Evolutionary conservation across 805 yeast species (phyloP), one percentile per base, ranked within the genome.

Genomic region (Saccharomycopsis fodiens): DNA sequence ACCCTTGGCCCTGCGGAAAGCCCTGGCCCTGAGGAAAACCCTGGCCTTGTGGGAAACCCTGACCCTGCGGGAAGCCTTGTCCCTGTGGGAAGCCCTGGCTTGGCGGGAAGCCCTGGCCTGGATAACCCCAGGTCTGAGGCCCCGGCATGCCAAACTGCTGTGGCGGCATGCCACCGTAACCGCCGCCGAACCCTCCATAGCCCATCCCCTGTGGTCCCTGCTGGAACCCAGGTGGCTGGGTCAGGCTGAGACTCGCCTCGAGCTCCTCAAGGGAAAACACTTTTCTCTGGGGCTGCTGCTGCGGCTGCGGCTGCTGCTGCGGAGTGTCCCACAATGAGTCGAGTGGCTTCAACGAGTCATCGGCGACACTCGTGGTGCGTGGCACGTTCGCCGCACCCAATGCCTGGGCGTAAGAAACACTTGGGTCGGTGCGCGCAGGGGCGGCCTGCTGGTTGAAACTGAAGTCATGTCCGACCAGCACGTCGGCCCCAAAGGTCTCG

Each of bases 191-290:
- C 17, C 12, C 7, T 10, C 19, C 20, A 10, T 15, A 32, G 7
- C 36, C 36, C 57, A 19, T 56, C 10, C 29, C 10, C 55, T 41
- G 56, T 55, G 27, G 58, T 50, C 29, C 54, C 53, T 35, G 50
- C 49, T 49, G 56, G 10, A 29, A 40, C 42, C 52, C 51, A 29
- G 42, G 53, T n/a, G 21, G 54, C 43, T 27, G 54, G 30, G 23
- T 36, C 34, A 73, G 69, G 48, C 79, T 67, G 59, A 82, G 68
- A 56, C 79, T 86, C 6, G 95, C 86, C 64, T 88, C 96, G 53
- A 88, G 75, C 55, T 88, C 94, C 59, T 84, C 91, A 60, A 86
- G 68, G 8, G 95, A 82, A 54, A 84, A 63, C 19, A 82, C 71
- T 55, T 72, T 68, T 35, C 42, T 45, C 39, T 47, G 55, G 39